Percentiles rank a stretch among this genome's conserved stretches.
phyloP scores from a whole-genome alignment of 345 rosid species.

The Microthlaspi erraticum region DNA sequence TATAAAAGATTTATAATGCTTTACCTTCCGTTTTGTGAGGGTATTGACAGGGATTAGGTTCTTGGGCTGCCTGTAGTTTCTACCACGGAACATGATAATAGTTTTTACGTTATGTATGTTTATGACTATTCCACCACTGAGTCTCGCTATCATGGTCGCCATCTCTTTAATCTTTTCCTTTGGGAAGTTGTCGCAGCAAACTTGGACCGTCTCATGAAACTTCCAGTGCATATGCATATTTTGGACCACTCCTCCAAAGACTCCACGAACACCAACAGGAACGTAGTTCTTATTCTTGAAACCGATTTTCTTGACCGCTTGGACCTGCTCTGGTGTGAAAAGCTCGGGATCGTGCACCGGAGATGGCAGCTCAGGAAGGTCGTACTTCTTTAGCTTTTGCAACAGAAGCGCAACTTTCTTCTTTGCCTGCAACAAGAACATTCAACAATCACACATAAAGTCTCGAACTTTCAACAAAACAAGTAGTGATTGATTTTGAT shows the following conservation, averaged over 20 bases:
- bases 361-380: constrained; percentile 85
- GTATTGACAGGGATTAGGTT: constrained; percentile 93
- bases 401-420: constrained; percentile 89
- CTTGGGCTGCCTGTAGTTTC: constrained; percentile 97
- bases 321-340: constrained; percentile 78
- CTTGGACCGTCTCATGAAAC: constrained; percentile 98
- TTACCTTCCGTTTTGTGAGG: constrained; percentile 93
- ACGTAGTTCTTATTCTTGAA: constrained; percentile 89
- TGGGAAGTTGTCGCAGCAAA: constrained; percentile 92
- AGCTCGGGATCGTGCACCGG: constrained; percentile 95
- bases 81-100: constrained; percentile 94
- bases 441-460: constrained; percentile 2
- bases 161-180: constrained; percentile 94
- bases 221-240: constrained; percentile 99
- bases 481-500: not conserved
- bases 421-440: constrained; percentile 67
- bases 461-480: constrained; percentile 21
- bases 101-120: constrained; percentile 90
- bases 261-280: constrained; percentile 98
- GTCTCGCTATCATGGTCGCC: constrained; percentile 88
- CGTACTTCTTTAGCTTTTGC: constrained; percentile 94
- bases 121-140: constrained; percentile 90
- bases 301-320: constrained; percentile 87
- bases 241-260: constrained; percentile 97
- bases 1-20: not conserved